Evolutionary conservation across 2,329 filamentous ascomycete genomes (phyloP).

Genomic region (Pseudopyrenochaeta lycopersici): DNA sequence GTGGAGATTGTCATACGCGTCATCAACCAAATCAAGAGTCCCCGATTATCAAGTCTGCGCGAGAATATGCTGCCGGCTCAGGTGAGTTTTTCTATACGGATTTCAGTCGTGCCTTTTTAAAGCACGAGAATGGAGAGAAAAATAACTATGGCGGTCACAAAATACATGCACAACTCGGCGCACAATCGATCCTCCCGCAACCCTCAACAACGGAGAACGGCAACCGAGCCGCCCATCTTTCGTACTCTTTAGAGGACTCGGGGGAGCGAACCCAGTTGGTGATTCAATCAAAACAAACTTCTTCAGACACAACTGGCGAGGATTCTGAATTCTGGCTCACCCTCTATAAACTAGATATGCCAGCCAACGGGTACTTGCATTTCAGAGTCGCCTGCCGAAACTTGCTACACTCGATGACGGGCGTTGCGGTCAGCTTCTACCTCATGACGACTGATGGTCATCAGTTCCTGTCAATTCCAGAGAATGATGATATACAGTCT

Average conservation of each 20-base stretch:
- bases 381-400: constrained; percentile 21
- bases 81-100: constrained; percentile 51
- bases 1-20: constrained; percentile 30
- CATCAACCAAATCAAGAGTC: constrained; percentile 32
- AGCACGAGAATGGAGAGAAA: constrained; percentile 17
- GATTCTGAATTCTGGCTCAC: constrained; percentile 23
- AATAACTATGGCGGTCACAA: constrained; percentile 23
- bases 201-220: constrained; percentile 1
- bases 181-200: constrained; percentile 45
- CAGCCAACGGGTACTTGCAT: constrained; percentile 30
- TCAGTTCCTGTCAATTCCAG: constrained; percentile 4
- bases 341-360: constrained; percentile 48
- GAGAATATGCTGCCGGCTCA: constrained; percentile 43
- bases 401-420: background rate
- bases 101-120: constrained; percentile 44
- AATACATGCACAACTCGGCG: constrained; percentile 40
- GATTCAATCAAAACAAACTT: constrained; percentile 14
- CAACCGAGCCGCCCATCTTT: constrained; percentile 8
- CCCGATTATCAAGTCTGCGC: constrained; percentile 40
- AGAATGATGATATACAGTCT: background rate
- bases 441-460: constrained; percentile 17
- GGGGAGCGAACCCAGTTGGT: constrained; percentile 22
- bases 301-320: background rate
- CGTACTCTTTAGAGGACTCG: constrained; percentile 19
- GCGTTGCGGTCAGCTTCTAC: constrained; percentile 17